phyloP scores from a whole-genome alignment of 208 protist genomes.

The Balamuthia mandrillaris region DNA sequence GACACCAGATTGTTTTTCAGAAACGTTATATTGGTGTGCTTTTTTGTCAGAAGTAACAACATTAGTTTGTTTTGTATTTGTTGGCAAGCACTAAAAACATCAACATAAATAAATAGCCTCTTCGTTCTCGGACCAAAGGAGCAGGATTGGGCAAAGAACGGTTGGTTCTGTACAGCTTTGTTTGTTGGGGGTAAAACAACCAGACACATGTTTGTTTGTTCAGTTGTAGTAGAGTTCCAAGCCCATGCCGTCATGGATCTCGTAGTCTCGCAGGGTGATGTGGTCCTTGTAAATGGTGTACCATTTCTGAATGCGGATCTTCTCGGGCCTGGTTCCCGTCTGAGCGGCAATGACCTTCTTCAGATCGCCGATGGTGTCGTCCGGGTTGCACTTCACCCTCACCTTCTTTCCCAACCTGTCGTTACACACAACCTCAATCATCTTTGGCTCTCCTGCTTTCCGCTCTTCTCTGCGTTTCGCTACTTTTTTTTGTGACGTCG shows the following conservation, averaged over 20 bases:
- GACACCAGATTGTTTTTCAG: too few relatives aligned
- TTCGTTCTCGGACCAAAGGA: too few relatives aligned
- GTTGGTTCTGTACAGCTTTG: too few relatives aligned
- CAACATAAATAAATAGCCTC: too few relatives aligned
- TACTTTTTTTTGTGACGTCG: too few relatives aligned
- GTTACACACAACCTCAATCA: slow-evolving; percentile 77
- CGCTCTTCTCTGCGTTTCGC: too few relatives aligned
- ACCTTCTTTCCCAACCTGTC: slow-evolving; percentile 77
- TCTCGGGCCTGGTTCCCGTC: slow-evolving; percentile 74
- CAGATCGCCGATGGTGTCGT: slow-evolving; percentile 78
- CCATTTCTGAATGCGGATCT: slow-evolving; percentile 78
- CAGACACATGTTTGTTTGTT: neutral
- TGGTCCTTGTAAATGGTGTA: slow-evolving; percentile 78
- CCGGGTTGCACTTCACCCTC: slow-evolving; percentile 58
- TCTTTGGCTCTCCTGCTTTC: too few relatives aligned
- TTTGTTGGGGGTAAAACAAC: neutral
- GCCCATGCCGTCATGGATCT: slow-evolving; percentile 79
- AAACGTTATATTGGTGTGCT: too few relatives aligned
- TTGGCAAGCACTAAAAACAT: too few relatives aligned
- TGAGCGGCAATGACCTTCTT: slow-evolving; percentile 78
- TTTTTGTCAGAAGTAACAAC: too few relatives aligned
- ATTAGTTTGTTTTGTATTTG: too few relatives aligned
- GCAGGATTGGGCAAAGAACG: too few relatives aligned
- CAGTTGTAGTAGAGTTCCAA: slow-evolving; percentile 83
- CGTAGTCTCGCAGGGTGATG: slow-evolving; percentile 80